phyloP scores from a whole-genome alignment of 225 moss, liverwort and hornwort genomes.

The Climacium dendroides region DNA sequence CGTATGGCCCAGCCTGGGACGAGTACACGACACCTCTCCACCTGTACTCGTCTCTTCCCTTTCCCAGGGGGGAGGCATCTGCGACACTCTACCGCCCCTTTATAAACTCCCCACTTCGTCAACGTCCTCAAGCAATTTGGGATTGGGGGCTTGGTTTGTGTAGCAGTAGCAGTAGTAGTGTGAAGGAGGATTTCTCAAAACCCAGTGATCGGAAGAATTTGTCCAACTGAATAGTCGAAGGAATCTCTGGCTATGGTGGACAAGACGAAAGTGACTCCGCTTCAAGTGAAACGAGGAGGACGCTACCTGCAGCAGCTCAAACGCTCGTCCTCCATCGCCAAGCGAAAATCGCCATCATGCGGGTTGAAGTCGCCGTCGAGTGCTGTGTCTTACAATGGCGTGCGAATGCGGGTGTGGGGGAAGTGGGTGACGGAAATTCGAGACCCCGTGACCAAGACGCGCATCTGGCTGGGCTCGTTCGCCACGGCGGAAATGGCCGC shows the following conservation, averaged over 20 bases:
- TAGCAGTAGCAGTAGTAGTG: background rate
- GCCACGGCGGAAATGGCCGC: slow-evolving; percentile 34
- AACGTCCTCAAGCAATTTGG: background rate
- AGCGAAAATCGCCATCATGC: background rate
- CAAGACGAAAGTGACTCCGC: background rate
- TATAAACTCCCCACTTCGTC: background rate
- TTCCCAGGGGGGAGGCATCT: no score
- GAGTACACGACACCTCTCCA: background rate
- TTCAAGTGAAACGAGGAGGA: background rate
- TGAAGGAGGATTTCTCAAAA: no score
- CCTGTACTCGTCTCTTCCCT: background rate
- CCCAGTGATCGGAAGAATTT: background rate
- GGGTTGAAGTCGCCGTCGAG: background rate
- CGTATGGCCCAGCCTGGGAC: background rate
- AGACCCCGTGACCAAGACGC: slow-evolving; percentile 19
- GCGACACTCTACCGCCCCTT: background rate
- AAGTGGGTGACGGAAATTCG: slow-evolving; percentile 41
- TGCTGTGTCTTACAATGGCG: slow-evolving; percentile 12
- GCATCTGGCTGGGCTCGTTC: slow-evolving; percentile 41
- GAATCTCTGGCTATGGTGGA: slow-evolving; percentile 13
- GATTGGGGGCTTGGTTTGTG: background rate
- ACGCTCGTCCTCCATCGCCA: background rate
- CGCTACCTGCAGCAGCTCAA: slow-evolving; percentile 1
- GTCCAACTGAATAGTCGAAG: no score
- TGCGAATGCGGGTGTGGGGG: slow-evolving; percentile 38